phyloP scores from a whole-genome alignment of 192 early-diverging fungal genomes.

The Endogone sp. region DNA sequence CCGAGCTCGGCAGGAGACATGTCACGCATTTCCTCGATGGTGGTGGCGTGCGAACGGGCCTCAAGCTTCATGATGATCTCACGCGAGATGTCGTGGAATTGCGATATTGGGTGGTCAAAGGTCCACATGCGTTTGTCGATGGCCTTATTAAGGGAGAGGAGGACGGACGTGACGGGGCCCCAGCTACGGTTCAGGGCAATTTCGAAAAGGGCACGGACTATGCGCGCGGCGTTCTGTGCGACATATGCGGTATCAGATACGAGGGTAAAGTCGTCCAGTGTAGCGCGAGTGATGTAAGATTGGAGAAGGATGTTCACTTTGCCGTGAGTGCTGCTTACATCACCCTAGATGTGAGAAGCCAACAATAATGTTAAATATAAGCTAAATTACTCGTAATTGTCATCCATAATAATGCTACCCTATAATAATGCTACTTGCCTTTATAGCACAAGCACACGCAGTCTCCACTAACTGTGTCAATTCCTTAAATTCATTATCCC shows the following conservation, averaged over 20 bases:
- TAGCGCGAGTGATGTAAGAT: constrained; percentile 71
- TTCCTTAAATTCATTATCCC: constrained; percentile 86
- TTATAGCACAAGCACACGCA: constrained; percentile 82
- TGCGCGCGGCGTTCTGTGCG: constrained; percentile 89
- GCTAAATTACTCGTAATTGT: too few relatives aligned
- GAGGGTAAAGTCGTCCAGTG: constrained; percentile 89
- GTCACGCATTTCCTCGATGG: constrained; percentile 72
- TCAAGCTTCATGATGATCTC: constrained; percentile 80
- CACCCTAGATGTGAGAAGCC: constrained; percentile 53
- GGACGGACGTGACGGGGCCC: constrained; percentile 74
- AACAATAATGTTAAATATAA: constrained; percentile 5
- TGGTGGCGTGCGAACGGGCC: constrained; percentile 37
- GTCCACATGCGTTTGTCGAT: constrained; percentile 92
- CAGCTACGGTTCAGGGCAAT: constrained; percentile 88
- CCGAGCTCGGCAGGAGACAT: constrained; percentile 87
- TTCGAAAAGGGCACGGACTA: constrained; percentile 94
- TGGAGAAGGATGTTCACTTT: constrained; percentile 97
- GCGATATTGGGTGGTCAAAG: constrained; percentile 83
- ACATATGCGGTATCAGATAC: constrained; percentile 94
- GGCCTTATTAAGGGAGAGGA: constrained; percentile 82
- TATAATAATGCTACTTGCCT: too few relatives aligned
- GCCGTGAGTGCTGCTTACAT: constrained; percentile 74
- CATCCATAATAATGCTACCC: too few relatives aligned
- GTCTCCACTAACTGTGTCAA: constrained; percentile 62
- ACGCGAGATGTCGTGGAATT: constrained; percentile 66